Percentiles rank a stretch among this genome's conserved stretches.
Evolutionary conservation across 805 yeast species (phyloP).

Genomic region (Kodamaea kaohsiungensis): DNA sequence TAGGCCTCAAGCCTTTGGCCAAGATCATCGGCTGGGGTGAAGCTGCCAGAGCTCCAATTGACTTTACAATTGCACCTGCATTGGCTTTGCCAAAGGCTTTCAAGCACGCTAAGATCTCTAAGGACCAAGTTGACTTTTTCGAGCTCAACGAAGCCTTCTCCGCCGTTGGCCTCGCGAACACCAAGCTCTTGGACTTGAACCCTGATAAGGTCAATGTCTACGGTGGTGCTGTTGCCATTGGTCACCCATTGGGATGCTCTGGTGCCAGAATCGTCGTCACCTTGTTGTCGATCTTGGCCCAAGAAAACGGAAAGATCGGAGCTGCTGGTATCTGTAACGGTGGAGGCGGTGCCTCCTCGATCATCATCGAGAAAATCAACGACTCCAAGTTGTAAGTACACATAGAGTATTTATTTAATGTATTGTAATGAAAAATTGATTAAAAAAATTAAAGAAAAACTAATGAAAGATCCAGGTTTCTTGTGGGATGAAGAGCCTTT

Average conservation of each 20-base stretch:
- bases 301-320: slow-evolving; percentile 82
- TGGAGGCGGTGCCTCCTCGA: slow-evolving; percentile 98
- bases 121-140: slow-evolving; percentile 77
- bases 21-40: slow-evolving; percentile 95
- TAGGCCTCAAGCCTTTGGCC: slow-evolving; percentile 86
- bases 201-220: slow-evolving; percentile 75
- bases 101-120: slow-evolving; percentile 71
- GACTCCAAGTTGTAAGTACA: slow-evolving; percentile 36
- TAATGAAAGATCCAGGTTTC: slow-evolving; percentile 4
- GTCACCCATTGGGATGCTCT: slow-evolving; percentile 95
- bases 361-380: slow-evolving; percentile 71
- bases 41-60: slow-evolving; percentile 93
- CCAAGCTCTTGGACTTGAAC: slow-evolving; percentile 65
- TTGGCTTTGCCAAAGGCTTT: slow-evolving; percentile 95
- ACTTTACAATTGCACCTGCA: slow-evolving; percentile 95
- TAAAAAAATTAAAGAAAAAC: neutral
- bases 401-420: neutral
- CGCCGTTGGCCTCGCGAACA: slow-evolving; percentile 91
- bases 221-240: slow-evolving; percentile 96
- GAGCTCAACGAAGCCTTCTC: slow-evolving; percentile 98
- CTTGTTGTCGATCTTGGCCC: slow-evolving; percentile 71
- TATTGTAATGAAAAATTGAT: slow-evolving; percentile 1
- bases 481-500: slow-evolving; percentile 7
- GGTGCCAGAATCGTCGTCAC: slow-evolving; percentile 95
- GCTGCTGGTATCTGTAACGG: slow-evolving; percentile 98